Conservation (phyloP, 2,329 filamentous ascomycete species). For the Sclerotinia minor region DNA sequence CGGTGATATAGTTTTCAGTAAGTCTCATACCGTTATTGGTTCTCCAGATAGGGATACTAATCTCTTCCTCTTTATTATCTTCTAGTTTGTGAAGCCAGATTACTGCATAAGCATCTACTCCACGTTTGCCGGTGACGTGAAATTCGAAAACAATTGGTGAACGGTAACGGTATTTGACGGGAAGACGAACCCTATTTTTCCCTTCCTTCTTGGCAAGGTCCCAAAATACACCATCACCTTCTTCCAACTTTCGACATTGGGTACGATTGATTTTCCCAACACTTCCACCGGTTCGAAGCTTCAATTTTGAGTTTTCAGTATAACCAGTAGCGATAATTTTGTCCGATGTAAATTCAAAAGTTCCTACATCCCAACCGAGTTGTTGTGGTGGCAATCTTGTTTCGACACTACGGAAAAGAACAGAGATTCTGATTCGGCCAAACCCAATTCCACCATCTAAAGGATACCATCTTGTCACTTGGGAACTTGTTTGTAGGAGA, state of each 20-base stretch:
- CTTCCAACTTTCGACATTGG: slow-evolving; percentile 58
- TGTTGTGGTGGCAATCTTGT: slow-evolving; percentile 80
- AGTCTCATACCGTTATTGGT: slow-evolving; percentile 74
- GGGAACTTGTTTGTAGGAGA: slow-evolving; percentile 82
- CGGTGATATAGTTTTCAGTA: slow-evolving; percentile 89
- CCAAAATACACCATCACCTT: slow-evolving; percentile 61
- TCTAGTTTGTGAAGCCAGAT: slow-evolving; percentile 84
- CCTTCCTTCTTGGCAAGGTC: slow-evolving; percentile 53
- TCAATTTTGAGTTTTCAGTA: slow-evolving; percentile 64
- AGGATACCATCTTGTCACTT: slow-evolving; percentile 88
- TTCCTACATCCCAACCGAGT: slow-evolving; percentile 93
- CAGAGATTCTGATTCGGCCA: slow-evolving; percentile 81
- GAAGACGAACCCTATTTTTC: slow-evolving; percentile 64
- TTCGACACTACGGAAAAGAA: slow-evolving; percentile 88
- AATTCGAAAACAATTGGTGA: slow-evolving; percentile 90
- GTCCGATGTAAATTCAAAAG: slow-evolving; percentile 81
- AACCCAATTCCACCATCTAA: slow-evolving; percentile 92
- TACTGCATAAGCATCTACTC: slow-evolving; percentile 71
- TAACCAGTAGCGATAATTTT: slow-evolving; percentile 64
- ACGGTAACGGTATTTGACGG: slow-evolving; percentile 86
- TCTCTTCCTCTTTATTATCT: slow-evolving; percentile 73
- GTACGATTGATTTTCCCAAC: slow-evolving; percentile 67
- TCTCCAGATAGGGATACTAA: slow-evolving; percentile 89
- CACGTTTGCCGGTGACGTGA: slow-evolving; percentile 66
- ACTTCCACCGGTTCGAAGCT: slow-evolving; percentile 83